These are phyloP conservation scores for Clonostachys rhizophaga DNA, from an alignment of 2,329 filamentous ascomycete species.

Conservation along the genomic window DNA sequence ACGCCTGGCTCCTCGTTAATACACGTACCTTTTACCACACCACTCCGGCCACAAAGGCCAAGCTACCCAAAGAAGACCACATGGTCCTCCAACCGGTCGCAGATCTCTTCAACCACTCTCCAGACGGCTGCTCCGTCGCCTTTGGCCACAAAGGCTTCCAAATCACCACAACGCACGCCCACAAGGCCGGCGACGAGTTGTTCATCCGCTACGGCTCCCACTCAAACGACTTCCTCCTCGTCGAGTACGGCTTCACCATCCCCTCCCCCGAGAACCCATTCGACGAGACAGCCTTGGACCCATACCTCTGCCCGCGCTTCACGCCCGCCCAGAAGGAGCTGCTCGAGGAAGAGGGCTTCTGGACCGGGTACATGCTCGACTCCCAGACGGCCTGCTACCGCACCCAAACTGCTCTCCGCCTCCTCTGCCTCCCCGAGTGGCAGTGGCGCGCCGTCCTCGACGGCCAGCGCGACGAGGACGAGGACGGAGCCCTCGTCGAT, in stretches of 20 bases:
- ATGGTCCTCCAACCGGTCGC: conserved; percentile 63
- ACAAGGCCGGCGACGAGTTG: conserved; percentile 58
- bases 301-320: conserved; percentile 35
- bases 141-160: conserved; percentile 46
- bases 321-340: conserved; percentile 21
- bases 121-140: conserved; percentile 43
- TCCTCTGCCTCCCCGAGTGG: conserved; percentile 22
- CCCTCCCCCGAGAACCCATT: conserved; percentile 33
- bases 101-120: conserved; percentile 58
- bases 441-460: conserved; percentile 41
- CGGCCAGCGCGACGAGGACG: conserved; percentile 37
- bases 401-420: conserved; percentile 47
- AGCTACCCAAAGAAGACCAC: conserved; percentile 40
- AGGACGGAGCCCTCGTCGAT: conserved; percentile 31
- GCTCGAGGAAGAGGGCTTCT: conserved; percentile 41
- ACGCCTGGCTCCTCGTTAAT: conserved; percentile 50
- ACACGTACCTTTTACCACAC: conserved; percentile 51
- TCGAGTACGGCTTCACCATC: conserved; percentile 57
- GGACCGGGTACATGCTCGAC: conserved; percentile 48
- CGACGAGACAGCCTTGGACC: conserved; percentile 44
- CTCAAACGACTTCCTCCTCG: conserved; percentile 66
- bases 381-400: conserved; percentile 44
- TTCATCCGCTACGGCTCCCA: conserved; percentile 67
- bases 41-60: conserved; percentile 26
- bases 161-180: conserved; percentile 44